These are phyloP conservation scores for Scleromitrula shiraiana DNA, from an alignment of 2,329 filamentous ascomycete species.

Conservation along the genomic window DNA sequence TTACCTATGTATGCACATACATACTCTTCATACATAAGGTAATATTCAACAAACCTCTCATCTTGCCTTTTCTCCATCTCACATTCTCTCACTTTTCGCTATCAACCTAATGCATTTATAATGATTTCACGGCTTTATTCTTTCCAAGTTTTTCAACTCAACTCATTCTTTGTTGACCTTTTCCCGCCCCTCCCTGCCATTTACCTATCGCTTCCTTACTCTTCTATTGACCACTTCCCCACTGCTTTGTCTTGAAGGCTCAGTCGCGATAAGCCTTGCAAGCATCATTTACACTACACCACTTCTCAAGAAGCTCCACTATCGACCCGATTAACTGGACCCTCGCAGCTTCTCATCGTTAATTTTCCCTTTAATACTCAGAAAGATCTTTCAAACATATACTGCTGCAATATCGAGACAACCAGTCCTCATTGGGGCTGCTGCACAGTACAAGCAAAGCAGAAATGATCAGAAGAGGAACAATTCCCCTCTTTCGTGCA, in stretches of 20 bases:
- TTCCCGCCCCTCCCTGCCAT: not conserved
- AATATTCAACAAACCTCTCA: not conserved
- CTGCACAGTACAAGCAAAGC: conserved; percentile 16
- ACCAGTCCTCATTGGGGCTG: conserved; percentile 8
- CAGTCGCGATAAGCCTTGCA: conserved; percentile 7
- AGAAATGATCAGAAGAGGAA: conserved; percentile 29
- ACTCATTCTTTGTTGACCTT: not conserved
- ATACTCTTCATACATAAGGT: too few species aligned
- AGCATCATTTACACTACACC: conserved; percentile 5
- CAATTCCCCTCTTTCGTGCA: conserved; percentile 28
- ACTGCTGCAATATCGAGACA: conserved; percentile 3
- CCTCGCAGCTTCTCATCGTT: not conserved
- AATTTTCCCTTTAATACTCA: conserved; percentile 3
- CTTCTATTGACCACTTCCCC: not conserved
- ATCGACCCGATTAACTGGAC: conserved; percentile 1
- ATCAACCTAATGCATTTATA: not conserved
- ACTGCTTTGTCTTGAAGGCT: not conserved
- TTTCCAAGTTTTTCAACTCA: not conserved
- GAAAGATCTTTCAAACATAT: not conserved
- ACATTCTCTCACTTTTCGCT: not conserved
- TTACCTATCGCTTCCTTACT: conserved; percentile 5
- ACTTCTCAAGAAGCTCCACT: conserved; percentile 6
- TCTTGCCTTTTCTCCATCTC: not conserved
- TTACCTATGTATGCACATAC: too few species aligned
- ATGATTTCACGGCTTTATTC: not conserved